Evolutionary conservation across 23 red algal genomes (phyloP).

Genomic region (Agarophyton chilense): DNA sequence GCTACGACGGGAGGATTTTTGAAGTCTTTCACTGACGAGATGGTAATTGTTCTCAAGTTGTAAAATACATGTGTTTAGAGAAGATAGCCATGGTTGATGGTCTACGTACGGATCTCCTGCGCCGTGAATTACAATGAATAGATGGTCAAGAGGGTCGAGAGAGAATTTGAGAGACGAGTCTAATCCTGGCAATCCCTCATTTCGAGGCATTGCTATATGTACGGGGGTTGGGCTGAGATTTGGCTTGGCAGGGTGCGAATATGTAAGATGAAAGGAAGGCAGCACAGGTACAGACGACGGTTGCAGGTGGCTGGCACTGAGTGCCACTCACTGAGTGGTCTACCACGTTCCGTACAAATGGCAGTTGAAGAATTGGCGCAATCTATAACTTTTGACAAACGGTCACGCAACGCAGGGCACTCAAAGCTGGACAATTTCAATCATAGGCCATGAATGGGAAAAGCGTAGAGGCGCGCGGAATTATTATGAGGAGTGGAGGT

Average conservation of each 20-base stretch:
- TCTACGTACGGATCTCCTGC: slow-evolving; percentile 59
- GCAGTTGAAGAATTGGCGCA: background rate
- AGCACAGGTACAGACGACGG: background rate
- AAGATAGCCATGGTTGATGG: slow-evolving; percentile 55
- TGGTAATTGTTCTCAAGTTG: slow-evolving; percentile 21
- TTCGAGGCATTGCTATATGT: background rate
- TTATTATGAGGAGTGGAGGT: too few relatives aligned
- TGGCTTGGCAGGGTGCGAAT: background rate
- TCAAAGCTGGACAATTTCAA: too few relatives aligned
- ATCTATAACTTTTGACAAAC: too few relatives aligned
- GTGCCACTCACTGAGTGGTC: background rate
- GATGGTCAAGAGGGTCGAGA: slow-evolving; percentile 31
- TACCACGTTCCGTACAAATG: background rate
- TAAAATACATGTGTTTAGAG: slow-evolving; percentile 26
- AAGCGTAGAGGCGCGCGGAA: too few relatives aligned
- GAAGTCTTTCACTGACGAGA: slow-evolving; percentile 20
- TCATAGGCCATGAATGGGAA: too few relatives aligned
- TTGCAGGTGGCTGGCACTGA: background rate
- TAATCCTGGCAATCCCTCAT: slow-evolving; percentile 39
- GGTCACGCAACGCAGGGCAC: too few relatives aligned
- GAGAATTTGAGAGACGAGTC: slow-evolving; percentile 52
- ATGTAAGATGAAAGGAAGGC: background rate
- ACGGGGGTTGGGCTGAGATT: background rate
- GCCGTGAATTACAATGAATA: slow-evolving; percentile 48
- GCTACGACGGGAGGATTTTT: slow-evolving; percentile 30